Conservation (phyloP, 495 filamentous ascomycete genomes). For the Talaromyces trachyspermus region DNA sequence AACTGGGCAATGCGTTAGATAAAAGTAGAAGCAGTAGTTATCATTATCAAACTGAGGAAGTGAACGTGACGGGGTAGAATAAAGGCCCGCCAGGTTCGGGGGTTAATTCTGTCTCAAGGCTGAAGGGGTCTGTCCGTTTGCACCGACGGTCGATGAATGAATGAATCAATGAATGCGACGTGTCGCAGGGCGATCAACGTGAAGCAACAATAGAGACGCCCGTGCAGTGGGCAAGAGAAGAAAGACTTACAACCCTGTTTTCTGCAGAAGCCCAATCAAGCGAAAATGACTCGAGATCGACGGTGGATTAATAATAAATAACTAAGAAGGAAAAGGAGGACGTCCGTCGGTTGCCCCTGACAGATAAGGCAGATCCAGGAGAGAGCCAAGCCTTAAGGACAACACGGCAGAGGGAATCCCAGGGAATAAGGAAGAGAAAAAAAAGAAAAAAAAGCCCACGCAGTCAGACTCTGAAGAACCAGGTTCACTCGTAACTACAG, state of each 20-base stretch:
- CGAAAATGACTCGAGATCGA: slow-evolving; percentile 11
- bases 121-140: too few species aligned
- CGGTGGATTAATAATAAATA: slow-evolving; percentile 10
- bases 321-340: too few species aligned
- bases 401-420: background rate
- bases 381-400: background rate
- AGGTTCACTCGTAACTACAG: background rate
- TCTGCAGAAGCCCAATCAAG: background rate
- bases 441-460: background rate
- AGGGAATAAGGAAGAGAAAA: background rate
- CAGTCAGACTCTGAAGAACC: background rate
- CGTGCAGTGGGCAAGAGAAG: background rate
- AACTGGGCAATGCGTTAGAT: slow-evolving; percentile 2
- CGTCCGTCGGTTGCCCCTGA: too few species aligned
- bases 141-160: too few species aligned
- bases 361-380: too few species aligned
- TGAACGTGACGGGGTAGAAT: slow-evolving; percentile 4
- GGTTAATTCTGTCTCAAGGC: too few species aligned
- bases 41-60: background rate
- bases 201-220: background rate
- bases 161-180: too few species aligned
- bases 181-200: background rate
- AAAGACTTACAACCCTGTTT: slow-evolving; percentile 4
- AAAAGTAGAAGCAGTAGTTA: background rate
- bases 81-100: too few species aligned